Percentiles rank a stretch among this genome's conserved stretches.
phyloP scores from a whole-genome alignment of 768 basidiomycete species.

The Neoboletus brunneissimus region DNA sequence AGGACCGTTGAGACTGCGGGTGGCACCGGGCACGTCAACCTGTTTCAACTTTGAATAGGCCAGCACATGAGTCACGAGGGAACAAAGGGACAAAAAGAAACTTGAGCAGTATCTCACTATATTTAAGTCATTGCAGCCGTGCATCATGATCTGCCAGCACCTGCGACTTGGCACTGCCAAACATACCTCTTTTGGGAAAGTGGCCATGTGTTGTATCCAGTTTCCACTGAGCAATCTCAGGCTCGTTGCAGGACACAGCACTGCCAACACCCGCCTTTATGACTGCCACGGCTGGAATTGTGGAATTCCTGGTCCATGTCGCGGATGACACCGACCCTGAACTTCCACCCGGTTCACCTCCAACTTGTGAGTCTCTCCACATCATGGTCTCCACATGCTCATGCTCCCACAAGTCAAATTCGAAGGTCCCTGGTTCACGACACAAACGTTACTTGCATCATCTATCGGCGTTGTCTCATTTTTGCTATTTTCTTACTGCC shows the following conservation, averaged over 20 bases:
- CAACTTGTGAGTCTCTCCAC: constrained; percentile 47
- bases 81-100: too few species aligned
- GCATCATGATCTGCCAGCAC: too few species aligned
- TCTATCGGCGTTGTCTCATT: constrained; percentile 78
- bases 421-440: constrained; percentile 94
- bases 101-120: too few species aligned
- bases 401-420: constrained; percentile 54
- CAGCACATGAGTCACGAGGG: too few species aligned
- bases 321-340: constrained; percentile 38
- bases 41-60: neutral
- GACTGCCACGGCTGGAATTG: constrained; percentile 7
- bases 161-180: too few species aligned
- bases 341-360: constrained; percentile 62
- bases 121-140: too few species aligned
- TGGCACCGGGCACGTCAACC: neutral
- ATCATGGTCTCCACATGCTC: constrained; percentile 2
- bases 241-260: too few species aligned
- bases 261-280: neutral
- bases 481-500: constrained; percentile 82
- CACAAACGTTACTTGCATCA: constrained; percentile 78
- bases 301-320: constrained; percentile 18
- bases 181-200: constrained; percentile 12
- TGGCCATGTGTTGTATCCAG: constrained; percentile 3
- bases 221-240: too few species aligned
- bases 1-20: neutral